Percentiles rank a stretch among this genome's conserved stretches.
phyloP scores from a whole-genome alignment of 495 filamentous ascomycete genomes.

The Tirmania nivea region DNA sequence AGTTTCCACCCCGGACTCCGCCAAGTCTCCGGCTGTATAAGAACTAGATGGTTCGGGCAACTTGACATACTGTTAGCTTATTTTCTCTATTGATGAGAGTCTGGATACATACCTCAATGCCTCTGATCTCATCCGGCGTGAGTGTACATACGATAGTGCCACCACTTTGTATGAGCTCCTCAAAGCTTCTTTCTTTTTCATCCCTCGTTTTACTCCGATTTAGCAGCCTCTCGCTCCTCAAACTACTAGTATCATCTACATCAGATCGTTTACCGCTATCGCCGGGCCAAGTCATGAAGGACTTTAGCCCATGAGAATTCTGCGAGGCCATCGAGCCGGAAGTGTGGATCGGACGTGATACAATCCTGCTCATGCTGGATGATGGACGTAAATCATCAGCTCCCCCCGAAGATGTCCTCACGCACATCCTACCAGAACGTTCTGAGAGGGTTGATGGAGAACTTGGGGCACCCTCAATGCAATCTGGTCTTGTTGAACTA shows the following conservation, averaged over 20 bases:
- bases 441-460: slow-evolving; percentile 6
- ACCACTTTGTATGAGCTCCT: slow-evolving; percentile 71
- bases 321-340: slow-evolving; percentile 32
- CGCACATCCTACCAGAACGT: slow-evolving; percentile 7
- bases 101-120: slow-evolving; percentile 47
- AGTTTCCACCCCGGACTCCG: not conserved
- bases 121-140: slow-evolving; percentile 71
- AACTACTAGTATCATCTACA: slow-evolving; percentile 24
- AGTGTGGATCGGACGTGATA: slow-evolving; percentile 30
- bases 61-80: not conserved
- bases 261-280: slow-evolving; percentile 23
- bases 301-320: slow-evolving; percentile 31
- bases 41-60: not conserved
- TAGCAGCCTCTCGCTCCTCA: slow-evolving; percentile 27
- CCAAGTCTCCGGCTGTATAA: not conserved
- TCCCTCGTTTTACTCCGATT: slow-evolving; percentile 21
- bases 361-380: slow-evolving; percentile 20
- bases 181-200: slow-evolving; percentile 40
- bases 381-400: slow-evolving; percentile 17
- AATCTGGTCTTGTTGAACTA: not conserved
- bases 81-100: not conserved
- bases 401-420: slow-evolving; percentile 3
- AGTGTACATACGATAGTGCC: slow-evolving; percentile 87
- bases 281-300: slow-evolving; percentile 27
- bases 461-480: not conserved